Evolutionary conservation across 1,284 basidiomycete species (phyloP), one percentile per base, ranked within the genome.

Genomic region (Apiotrichum gracile): DNA sequence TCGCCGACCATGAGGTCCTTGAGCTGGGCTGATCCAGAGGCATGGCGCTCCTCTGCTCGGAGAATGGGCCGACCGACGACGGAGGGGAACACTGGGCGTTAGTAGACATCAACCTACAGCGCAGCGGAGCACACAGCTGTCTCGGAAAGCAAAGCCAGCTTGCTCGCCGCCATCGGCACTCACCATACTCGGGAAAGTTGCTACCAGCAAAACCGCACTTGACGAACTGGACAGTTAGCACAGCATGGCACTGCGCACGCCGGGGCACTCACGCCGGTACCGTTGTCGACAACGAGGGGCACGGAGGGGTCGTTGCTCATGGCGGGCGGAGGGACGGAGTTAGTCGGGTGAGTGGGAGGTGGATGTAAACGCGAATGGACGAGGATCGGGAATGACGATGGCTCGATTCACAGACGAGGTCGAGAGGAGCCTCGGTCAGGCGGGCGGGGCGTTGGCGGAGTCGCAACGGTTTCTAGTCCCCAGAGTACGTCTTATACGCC

Each of bases 1-100:
- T 94, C 91, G 59, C 93, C 92, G 71, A 96, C 80, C 92, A 98
- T 97, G 76, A 98, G 87, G 77, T 99, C 94, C 72, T 90, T 91
- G 79, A 97, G 93, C 58, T 85, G 75, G 9, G 85, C 81, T 31
- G 83, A 79, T 58, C 90, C 85, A 19, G 26, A 19, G 14, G 14
- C 13, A 51, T 91, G 83, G 55, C 92, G 88, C 77, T 99, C 94
- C 77, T 99, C 96, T 12, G 94, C 91, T 57, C 96, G 90, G 57
- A 98, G 80, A 71, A 99, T 98, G 37, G 94, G 94, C 19, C 94
- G 85, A 39, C 94, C 96, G 61, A 99, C 85, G 64, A 98, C 86
- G 42, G 94, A 97, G 2, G 94, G 91, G 71, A 98, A 98, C 54
- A 97, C 90, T 92, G 63, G 35, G 19, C 38, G 49, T 50, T 19